Evolutionary conservation across 2,329 filamentous ascomycete species (phyloP).

Genomic region (Botrytis pseudocinerea): DNA sequence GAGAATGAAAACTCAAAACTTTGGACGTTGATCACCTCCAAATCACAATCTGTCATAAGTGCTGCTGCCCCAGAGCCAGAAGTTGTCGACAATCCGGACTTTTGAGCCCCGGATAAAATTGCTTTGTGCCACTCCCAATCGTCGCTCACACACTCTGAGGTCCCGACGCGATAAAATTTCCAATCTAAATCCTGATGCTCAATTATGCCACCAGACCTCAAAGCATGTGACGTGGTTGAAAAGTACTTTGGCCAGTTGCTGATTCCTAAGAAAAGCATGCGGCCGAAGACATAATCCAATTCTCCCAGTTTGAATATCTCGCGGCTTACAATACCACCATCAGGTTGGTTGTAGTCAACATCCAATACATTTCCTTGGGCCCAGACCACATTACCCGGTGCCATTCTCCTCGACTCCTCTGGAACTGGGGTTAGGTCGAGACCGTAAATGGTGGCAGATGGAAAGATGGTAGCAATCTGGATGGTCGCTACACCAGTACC

Average conservation of each 20-base stretch:
- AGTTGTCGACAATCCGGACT: constrained; percentile 10
- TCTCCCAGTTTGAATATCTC: constrained; percentile 10
- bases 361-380: constrained; percentile 18
- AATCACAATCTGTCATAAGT: not conserved
- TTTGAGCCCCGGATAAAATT: constrained; percentile 1
- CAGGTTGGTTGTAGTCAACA: not conserved
- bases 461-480: constrained; percentile 16
- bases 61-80: constrained; percentile 3
- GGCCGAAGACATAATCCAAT: constrained; percentile 18
- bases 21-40: constrained; percentile 4
- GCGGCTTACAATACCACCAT: not conserved
- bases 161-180: constrained; percentile 22
- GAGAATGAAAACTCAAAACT: constrained; percentile 22
- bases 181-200: constrained; percentile 24
- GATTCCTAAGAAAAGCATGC: constrained; percentile 22
- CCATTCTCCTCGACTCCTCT: not conserved
- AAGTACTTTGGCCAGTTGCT: constrained; percentile 18
- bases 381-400: constrained; percentile 16
- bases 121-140: constrained; percentile 18
- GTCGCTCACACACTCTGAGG: constrained; percentile 8
- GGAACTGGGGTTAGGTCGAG: constrained; percentile 16
- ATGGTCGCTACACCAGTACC: constrained; percentile 19
- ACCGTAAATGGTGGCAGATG: constrained; percentile 17
- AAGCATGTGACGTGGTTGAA: constrained; percentile 1
- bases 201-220: constrained; percentile 17